Evolutionary conservation across 1,284 basidiomycete species (phyloP).

Genomic region (Pyrrhoderma noxium): DNA sequence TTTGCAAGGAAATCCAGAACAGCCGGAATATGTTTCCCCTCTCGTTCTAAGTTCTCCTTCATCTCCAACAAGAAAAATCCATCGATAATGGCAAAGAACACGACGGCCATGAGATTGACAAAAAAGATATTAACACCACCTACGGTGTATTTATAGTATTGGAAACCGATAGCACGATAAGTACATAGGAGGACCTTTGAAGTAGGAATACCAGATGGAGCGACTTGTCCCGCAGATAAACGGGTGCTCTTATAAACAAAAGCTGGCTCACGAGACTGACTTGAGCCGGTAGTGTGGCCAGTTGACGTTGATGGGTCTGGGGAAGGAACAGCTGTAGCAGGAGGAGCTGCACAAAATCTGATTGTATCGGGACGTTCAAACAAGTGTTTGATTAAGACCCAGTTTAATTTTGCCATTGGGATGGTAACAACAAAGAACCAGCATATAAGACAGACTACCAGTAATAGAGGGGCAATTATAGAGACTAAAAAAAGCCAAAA

Average conservation of each 20-base stretch:
- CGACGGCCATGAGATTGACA: slow-evolving; percentile 89
- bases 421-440: slow-evolving; percentile 93
- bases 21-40: slow-evolving; percentile 51
- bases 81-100: slow-evolving; percentile 95
- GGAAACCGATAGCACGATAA: slow-evolving; percentile 83
- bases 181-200: slow-evolving; percentile 92
- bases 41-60: slow-evolving; percentile 50
- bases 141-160: slow-evolving; percentile 99
- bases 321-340: slow-evolving; percentile 43
- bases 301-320: slow-evolving; percentile 25
- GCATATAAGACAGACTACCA: slow-evolving; percentile 80
- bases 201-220: slow-evolving; percentile 61
- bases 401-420: slow-evolving; percentile 96
- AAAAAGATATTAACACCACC: slow-evolving; percentile 99
- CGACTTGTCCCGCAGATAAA: slow-evolving; percentile 63
- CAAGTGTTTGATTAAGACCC: slow-evolving; percentile 86
- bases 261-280: slow-evolving; percentile 21
- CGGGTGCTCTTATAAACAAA: slow-evolving; percentile 53
- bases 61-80: slow-evolving; percentile 77
- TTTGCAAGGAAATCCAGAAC: slow-evolving; percentile 69
- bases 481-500: slow-evolving; percentile 77
- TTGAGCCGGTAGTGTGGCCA: slow-evolving; percentile 24
- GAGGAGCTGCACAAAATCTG: slow-evolving; percentile 84
- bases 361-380: slow-evolving; percentile 78
- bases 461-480: slow-evolving; percentile 85